phyloP scores from a whole-genome alignment of 805 yeast species.

The Candida manassasensis region DNA sequence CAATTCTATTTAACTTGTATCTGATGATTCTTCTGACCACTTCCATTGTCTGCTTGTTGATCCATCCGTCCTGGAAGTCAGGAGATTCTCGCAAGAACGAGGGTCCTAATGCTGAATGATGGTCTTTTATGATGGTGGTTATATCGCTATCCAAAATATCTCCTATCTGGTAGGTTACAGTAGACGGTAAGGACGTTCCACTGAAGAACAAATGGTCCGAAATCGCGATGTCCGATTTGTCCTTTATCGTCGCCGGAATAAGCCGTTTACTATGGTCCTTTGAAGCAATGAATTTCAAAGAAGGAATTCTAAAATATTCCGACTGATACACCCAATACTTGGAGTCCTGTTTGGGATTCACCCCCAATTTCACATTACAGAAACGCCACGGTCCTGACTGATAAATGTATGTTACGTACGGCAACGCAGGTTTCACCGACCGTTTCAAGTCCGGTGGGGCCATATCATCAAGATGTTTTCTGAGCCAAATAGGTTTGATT shows the following conservation, averaged over 20 bases:
- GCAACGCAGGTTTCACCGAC: constrained; percentile 69
- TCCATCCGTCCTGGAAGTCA: constrained; percentile 79
- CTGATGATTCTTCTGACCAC: constrained; percentile 66
- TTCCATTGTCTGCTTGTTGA: constrained; percentile 53
- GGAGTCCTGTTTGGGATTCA: constrained; percentile 61
- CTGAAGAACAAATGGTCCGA: constrained; percentile 54
- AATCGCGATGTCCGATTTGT: constrained; percentile 15
- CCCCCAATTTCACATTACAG: constrained; percentile 71
- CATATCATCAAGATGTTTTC: constrained; percentile 62
- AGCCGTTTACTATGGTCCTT: constrained; percentile 13
- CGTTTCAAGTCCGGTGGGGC: constrained; percentile 43
- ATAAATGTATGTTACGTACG: constrained; percentile 76
- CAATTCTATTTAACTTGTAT: constrained; percentile 63
- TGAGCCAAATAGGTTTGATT: constrained; percentile 78
- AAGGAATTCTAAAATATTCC: constrained; percentile 67
- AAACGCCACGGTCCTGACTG: constrained; percentile 95
- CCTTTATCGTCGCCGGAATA: constrained; percentile 22
- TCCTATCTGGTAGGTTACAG: constrained; percentile 73
- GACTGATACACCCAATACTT: constrained; percentile 68
- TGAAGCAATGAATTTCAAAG: constrained; percentile 9
- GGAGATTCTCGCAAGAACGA: constrained; percentile 27
- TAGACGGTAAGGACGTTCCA: constrained; percentile 64
- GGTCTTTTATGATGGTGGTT: constrained; percentile 32
- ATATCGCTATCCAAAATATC: constrained; percentile 70
- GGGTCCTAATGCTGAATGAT: constrained; percentile 25